Evolutionary conservation across 306 rosid species (phyloP), one percentile per base, ranked within the genome.

Genomic region (Chamaecrista fasciculata): DNA sequence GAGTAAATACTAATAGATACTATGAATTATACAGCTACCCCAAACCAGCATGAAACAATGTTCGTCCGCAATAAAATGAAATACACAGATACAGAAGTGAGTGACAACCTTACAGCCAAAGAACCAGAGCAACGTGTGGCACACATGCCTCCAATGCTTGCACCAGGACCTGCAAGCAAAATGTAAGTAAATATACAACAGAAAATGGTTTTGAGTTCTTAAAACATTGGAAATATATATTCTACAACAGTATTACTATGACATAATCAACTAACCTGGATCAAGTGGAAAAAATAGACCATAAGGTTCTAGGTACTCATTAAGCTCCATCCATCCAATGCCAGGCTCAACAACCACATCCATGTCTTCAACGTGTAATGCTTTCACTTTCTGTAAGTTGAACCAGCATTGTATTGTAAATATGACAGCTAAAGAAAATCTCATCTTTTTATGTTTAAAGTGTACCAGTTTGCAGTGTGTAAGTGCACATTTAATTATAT

Each of bases 121-220:
- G 98, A 93, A 63, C 98, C 98, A 56, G 98, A 93, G 79, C 98
- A 93, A 62, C 98, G 97, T 53, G 98, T 93, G 58, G 98, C 96
- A 76, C 98, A 93, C 98, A 93, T 93, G 67, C 98, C 98, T 40
- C 98, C 98, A 50, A 93, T 93, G 78, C 96, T 90, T 75, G 98
- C 98, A 67, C 98, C 98, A 74, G 98, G 98, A 68, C 98, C 98
- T 93, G 86, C 80, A 71, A 55, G 72, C 72, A 67, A 61, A 62
- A 80, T 53, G 62, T 67, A 48, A 73, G 42, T 61, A 52, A 37
- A 69, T 2, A 31, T 18, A 16, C 71, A 25, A 43, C 49, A 52
- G 40, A 74, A 74, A 66, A 65, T 48, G 16, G 26, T 39, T 40
- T 19, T 60, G 46, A 58, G 20, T 26, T n/a, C 34, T 51, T 23